Conservation (phyloP, 129 eudicot genomes). For the Oenanthe sinensis region DNA sequence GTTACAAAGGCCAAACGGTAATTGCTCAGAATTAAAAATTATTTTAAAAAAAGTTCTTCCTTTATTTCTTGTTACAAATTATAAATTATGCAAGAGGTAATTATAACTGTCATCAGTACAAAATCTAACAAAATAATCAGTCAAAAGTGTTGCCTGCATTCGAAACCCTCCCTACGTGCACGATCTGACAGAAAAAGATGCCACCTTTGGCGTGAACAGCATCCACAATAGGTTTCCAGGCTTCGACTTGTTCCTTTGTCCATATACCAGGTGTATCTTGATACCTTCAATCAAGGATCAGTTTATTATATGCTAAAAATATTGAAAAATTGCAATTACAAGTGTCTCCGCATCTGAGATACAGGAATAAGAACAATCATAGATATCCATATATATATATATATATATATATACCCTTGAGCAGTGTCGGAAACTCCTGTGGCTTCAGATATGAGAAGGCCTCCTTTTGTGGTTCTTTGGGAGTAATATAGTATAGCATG, state of each 20-base stretch:
- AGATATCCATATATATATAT: not conserved
- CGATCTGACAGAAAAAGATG: slow-evolving; percentile 43
- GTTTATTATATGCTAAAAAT: not conserved
- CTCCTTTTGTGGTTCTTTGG: slow-evolving; percentile 1
- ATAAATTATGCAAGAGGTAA: not conserved
- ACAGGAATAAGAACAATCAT: not conserved
- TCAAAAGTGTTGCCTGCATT: slow-evolving; percentile 20
- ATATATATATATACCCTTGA: slow-evolving; percentile 11
- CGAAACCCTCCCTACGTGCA: slow-evolving; percentile 51
- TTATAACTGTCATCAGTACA: not conserved
- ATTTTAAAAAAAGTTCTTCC: not conserved
- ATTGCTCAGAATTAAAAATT: not conserved
- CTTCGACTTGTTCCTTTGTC: slow-evolving; percentile 42
- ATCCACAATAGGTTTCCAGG: slow-evolving; percentile 47
- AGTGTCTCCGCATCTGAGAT: not conserved
- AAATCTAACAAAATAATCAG: not conserved
- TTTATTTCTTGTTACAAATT: not conserved
- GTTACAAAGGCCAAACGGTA: not conserved
- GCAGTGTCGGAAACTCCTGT: not conserved
- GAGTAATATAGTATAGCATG: slow-evolving; percentile 1
- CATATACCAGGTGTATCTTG: slow-evolving; percentile 38
- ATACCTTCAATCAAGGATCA: slow-evolving; percentile 25
- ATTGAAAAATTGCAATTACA: not conserved
- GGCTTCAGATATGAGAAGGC: slow-evolving; percentile 7
- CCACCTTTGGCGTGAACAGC: slow-evolving; percentile 57